phyloP scores from a whole-genome alignment of 805 yeast species.

The Yarrowia divulgata region DNA sequence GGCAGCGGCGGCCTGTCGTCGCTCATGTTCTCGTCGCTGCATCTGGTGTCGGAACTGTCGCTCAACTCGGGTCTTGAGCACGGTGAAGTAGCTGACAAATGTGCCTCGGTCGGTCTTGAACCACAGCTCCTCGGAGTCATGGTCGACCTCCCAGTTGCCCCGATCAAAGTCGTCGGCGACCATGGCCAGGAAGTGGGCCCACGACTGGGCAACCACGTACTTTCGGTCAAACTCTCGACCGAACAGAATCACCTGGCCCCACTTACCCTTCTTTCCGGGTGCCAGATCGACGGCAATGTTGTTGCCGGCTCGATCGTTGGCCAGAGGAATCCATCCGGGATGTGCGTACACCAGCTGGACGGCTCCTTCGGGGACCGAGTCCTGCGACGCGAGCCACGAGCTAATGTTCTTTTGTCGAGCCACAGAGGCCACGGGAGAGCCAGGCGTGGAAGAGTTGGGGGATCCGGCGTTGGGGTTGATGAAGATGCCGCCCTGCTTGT shows the following conservation, averaged over 20 bases:
- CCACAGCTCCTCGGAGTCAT: constrained; percentile 63
- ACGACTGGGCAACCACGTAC: constrained; percentile 81
- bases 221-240: constrained; percentile 95
- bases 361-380: constrained; percentile 77
- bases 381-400: constrained; percentile 57
- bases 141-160: constrained; percentile 79
- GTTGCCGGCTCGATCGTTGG: constrained; percentile 89
- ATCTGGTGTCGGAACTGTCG: constrained; percentile 42
- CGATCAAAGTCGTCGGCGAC: constrained; percentile 87
- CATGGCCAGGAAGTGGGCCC: constrained; percentile 84
- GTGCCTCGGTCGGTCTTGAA: constrained; percentile 74
- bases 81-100: constrained; percentile 67
- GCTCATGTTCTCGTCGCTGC: constrained; percentile 38
- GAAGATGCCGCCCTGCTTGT: constrained; percentile 40
- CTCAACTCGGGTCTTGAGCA: constrained; percentile 57
- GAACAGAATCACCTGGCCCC: constrained; percentile 91
- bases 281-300: constrained; percentile 89
- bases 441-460: constrained; percentile 43
- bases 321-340: constrained; percentile 88
- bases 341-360: constrained; percentile 84
- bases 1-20: constrained; percentile 16
- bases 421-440: constrained; percentile 42
- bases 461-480: constrained; percentile 35
- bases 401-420: constrained; percentile 38
- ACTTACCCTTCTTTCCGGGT: constrained; percentile 76